A percentile compares a stretch with the other conserved stretches of the same genome.
Conservation (phyloP, 148 eudicot species). For the Chenopodium album region DNA sequence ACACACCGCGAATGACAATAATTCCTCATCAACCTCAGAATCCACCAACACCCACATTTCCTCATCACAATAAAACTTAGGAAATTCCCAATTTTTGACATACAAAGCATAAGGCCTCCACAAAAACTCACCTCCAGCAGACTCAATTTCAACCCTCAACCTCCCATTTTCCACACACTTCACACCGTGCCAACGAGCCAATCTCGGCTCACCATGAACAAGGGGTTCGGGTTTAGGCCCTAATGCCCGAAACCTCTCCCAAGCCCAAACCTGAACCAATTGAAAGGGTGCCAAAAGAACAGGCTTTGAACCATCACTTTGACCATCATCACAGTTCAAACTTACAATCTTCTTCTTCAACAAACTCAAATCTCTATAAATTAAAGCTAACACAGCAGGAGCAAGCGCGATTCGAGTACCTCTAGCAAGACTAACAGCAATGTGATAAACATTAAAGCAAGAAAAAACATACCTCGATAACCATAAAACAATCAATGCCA, state of each 20-base stretch:
- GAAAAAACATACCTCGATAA: constrained; percentile 34
- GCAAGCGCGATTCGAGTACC: constrained; percentile 23
- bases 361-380: constrained; percentile 20
- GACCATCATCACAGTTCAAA: no score
- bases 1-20: constrained; percentile 28
- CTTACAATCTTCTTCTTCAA: constrained; percentile 12
- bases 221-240: constrained; percentile 16
- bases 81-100: constrained; percentile 15
- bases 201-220: constrained; percentile 10
- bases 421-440: constrained; percentile 31
- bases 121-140: constrained; percentile 15
- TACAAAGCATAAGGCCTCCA: constrained; percentile 41
- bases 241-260: constrained; percentile 41
- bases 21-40: constrained; percentile 8
- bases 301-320: neutral
- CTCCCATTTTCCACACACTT: neutral
- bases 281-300: constrained; percentile 28
- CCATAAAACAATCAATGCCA: constrained; percentile 39
- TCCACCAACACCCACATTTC: constrained; percentile 19
- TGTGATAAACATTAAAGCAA: constrained; percentile 13
- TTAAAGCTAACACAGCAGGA: constrained; percentile 12
- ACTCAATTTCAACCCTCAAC: neutral
- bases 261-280: constrained; percentile 45
- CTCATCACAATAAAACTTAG: constrained; percentile 26
- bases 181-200: constrained; percentile 24